phyloP scores from a whole-genome alignment of 169 alveolate genomes.

The Plasmodium gallinaceum region DNA sequence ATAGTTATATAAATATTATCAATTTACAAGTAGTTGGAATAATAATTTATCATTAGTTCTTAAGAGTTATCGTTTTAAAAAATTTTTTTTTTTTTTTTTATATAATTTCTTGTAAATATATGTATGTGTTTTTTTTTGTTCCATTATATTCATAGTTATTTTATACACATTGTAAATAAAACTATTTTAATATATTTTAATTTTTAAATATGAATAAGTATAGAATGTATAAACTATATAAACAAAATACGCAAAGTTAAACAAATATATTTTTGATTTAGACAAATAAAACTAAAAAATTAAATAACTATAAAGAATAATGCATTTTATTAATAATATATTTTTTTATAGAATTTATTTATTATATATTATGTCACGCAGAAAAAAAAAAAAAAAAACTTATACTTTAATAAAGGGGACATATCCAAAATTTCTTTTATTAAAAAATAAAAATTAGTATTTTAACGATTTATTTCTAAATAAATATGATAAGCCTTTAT shows the following conservation, averaged over 20 bases:
- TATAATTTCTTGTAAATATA: too few species aligned
- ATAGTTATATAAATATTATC: too few species aligned
- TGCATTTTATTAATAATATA: constrained; percentile 9
- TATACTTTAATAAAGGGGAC: background rate
- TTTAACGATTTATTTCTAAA: constrained; percentile 58
- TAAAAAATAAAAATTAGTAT: constrained; percentile 31
- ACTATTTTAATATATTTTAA: too few species aligned
- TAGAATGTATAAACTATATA: background rate
- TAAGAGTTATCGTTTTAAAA: too few species aligned
- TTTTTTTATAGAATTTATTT: constrained; percentile 5
- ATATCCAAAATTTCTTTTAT: constrained; percentile 20
- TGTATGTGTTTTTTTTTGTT: too few species aligned
- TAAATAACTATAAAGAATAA: constrained; percentile 18
- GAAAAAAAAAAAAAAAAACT: constrained; percentile 4
- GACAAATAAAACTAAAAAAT: constrained; percentile 72
- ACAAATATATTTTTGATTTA: constrained; percentile 38
- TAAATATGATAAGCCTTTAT: constrained; percentile 65
- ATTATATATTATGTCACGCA: background rate
- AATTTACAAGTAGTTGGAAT: too few species aligned
- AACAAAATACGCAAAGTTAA: constrained; percentile 42
- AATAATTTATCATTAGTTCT: too few species aligned
- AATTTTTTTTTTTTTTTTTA: too few species aligned
- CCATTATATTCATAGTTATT: too few species aligned
- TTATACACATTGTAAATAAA: too few species aligned
- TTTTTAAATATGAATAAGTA: too few species aligned